Percentiles rank a stretch among this genome's conserved stretches.
Conservation (phyloP, 2,329 filamentous ascomycete species). For the Calonectria ilicicola region DNA sequence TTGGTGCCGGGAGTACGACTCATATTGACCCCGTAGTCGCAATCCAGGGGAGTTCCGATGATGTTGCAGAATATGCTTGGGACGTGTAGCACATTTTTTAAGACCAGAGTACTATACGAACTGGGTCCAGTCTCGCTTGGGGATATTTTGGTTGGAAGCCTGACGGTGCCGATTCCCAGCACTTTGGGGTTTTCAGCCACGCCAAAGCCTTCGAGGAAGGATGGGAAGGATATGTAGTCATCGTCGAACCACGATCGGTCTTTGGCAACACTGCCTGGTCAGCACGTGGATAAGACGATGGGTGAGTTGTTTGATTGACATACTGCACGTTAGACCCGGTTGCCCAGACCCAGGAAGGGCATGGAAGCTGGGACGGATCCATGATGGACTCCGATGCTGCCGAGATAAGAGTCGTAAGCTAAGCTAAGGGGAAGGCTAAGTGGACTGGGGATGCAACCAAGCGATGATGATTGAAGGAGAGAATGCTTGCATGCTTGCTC, state of each 20-base stretch:
- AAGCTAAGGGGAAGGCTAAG: background rate
- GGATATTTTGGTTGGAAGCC: background rate
- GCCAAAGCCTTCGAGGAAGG: background rate
- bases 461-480: background rate
- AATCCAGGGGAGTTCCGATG: background rate
- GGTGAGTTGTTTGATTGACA: background rate
- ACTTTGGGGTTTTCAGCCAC: background rate
- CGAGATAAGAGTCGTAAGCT: background rate
- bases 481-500: background rate
- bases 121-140: background rate
- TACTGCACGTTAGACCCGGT: background rate
- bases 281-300: background rate
- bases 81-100: slow-evolving; percentile 33
- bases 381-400: background rate
- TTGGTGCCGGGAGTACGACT: background rate
- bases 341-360: background rate
- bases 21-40: background rate
- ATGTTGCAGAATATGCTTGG: background rate
- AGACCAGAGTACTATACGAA: background rate
- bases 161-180: slow-evolving; percentile 10
- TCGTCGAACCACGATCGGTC: background rate
- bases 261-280: background rate
- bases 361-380: background rate
- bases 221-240: background rate
- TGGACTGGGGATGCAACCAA: background rate